Percentiles rank a stretch among this genome's conserved stretches.
These are phyloP conservation scores for Pholiota molesta DNA, from an alignment of 768 basidiomycete genomes.

Conservation along the genomic window DNA sequence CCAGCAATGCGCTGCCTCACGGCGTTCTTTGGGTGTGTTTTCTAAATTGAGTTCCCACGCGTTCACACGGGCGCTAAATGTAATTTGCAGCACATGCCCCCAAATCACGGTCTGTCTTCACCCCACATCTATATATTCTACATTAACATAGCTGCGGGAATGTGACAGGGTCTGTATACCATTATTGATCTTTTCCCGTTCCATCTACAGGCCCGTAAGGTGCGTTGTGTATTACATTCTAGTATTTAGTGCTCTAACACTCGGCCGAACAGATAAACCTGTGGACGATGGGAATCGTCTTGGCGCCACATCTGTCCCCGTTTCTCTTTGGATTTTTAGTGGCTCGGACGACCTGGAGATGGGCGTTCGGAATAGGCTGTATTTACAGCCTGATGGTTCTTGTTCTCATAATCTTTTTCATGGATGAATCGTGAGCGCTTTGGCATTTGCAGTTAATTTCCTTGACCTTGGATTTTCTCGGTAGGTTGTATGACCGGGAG, in stretches of 20 bases:
- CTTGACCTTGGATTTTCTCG: not conserved
- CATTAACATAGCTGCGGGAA: not conserved
- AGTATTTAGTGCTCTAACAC: not conserved
- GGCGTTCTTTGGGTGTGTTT: constrained; percentile 56
- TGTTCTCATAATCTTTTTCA: constrained; percentile 57
- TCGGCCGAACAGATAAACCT: constrained; percentile 50
- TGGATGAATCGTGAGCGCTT: constrained; percentile 59
- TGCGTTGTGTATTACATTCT: constrained; percentile 22
- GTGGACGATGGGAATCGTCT: constrained; percentile 75
- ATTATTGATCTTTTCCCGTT: constrained; percentile 70
- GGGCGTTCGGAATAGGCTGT: constrained; percentile 70
- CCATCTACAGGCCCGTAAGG: constrained; percentile 69
- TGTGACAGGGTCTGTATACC: constrained; percentile 53
- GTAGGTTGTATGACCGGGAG: constrained; percentile 62
- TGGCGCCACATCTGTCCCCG: constrained; percentile 65
- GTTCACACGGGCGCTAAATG: constrained; percentile 1
- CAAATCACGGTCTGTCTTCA: constrained; percentile 53
- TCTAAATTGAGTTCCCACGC: not conserved
- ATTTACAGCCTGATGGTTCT: constrained; percentile 61
- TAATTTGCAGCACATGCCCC: constrained; percentile 48
- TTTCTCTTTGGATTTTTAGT: constrained; percentile 71
- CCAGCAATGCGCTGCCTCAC: constrained; percentile 61
- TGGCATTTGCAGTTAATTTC: too few species aligned
- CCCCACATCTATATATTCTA: not conserved
- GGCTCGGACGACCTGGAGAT: constrained; percentile 59